A percentile compares a stretch with the other conserved stretches of the same genome.
These are phyloP conservation scores for Serendipita indica DNA, from an alignment of 768 basidiomycete species.

Conservation along the genomic window DNA sequence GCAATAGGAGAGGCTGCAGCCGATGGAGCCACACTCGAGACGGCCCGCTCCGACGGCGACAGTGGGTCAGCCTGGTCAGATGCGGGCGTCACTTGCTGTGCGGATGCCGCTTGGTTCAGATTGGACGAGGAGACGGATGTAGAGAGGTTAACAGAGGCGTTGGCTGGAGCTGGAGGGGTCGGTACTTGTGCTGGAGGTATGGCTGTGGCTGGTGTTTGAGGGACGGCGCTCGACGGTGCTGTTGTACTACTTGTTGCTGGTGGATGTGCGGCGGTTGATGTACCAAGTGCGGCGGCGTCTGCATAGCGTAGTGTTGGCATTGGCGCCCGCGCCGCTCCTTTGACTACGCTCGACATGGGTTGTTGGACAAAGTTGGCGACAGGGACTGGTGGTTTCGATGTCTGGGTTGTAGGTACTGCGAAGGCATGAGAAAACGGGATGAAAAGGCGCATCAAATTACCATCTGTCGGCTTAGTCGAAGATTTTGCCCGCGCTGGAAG, in stretches of 20 bases:
- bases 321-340: constrained; percentile 42
- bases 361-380: constrained; percentile 70
- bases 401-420: constrained; percentile 17
- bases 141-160: constrained; percentile 25
- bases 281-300: constrained; percentile 63
- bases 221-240: constrained; percentile 27
- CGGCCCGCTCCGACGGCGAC: constrained; percentile 15
- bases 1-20: constrained; percentile 16
- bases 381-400: constrained; percentile 55
- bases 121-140: neutral
- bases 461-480: constrained; percentile 40
- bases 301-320: constrained; percentile 81
- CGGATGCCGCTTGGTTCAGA: neutral
- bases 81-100: constrained; percentile 29
- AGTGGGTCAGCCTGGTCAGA: constrained; percentile 30
- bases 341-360: constrained; percentile 61
- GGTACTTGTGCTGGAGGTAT: constrained; percentile 26
- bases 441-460: constrained; percentile 26
- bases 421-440: constrained; percentile 13
- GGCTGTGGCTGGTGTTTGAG: constrained; percentile 16
- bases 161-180: constrained; percentile 27
- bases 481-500: neutral
- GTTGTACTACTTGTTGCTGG: constrained; percentile 14
- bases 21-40: constrained; percentile 10
- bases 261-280: constrained; percentile 18